Evolutionary conservation across 495 filamentous ascomycete genomes (phyloP).

Genomic region (Penicillium chermesinum): DNA sequence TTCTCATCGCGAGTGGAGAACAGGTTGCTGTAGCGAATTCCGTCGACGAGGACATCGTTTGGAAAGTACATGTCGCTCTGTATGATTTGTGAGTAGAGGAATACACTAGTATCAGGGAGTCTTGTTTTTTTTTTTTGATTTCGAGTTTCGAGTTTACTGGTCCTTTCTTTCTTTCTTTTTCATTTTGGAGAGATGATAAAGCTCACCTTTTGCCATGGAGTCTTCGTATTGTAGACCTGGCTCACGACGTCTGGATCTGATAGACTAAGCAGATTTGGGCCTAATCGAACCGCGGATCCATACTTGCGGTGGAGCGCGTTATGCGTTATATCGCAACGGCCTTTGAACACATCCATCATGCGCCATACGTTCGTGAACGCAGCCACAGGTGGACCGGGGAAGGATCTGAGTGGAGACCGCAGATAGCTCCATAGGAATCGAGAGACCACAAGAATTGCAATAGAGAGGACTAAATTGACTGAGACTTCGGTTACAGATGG

Average conservation of each 20-base stretch:
- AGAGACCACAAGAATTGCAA: constrained; percentile 3
- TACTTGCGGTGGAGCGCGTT: constrained; percentile 25
- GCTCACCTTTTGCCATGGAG: constrained; percentile 26
- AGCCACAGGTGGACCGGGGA: constrained; percentile 18
- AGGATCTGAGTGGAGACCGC: constrained; percentile 15
- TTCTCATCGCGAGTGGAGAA: constrained; percentile 27
- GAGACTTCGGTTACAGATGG: not conserved
- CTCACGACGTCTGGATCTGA: constrained; percentile 29
- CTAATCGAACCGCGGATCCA: constrained; percentile 29
- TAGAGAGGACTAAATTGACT: not conserved
- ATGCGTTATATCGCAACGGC: constrained; percentile 22
- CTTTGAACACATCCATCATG: constrained; percentile 16
- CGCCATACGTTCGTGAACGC: constrained; percentile 25
- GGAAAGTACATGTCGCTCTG: constrained; percentile 27
- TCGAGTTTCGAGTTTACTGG: too few species aligned
- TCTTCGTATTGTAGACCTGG: constrained; percentile 22
- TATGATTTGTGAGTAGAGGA: not conserved
- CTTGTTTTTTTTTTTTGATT: too few species aligned
- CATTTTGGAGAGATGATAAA: not conserved
- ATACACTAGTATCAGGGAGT: too few species aligned
- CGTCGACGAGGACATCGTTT: constrained; percentile 23
- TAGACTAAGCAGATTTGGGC: constrained; percentile 32
- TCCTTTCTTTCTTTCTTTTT: too few species aligned
- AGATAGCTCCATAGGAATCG: constrained; percentile 16
- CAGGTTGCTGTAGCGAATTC: constrained; percentile 19